A percentile compares a stretch with the other conserved stretches of the same genome.
These are phyloP conservation scores for Linnemannia exigua DNA, from an alignment of 192 early-diverging fungal species.

Conservation along the genomic window DNA sequence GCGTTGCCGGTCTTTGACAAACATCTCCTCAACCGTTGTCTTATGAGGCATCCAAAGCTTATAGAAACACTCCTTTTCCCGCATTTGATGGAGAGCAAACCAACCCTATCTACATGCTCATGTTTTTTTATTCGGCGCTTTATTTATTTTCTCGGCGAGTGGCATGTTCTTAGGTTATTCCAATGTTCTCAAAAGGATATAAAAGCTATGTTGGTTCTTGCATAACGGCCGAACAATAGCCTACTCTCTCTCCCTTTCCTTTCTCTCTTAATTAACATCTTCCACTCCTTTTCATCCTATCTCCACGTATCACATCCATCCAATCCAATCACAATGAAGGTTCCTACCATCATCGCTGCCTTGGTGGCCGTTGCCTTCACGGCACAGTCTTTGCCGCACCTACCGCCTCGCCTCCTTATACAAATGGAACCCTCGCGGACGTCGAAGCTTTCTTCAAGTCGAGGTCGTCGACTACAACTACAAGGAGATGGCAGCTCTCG, in stretches of 20 bases:
- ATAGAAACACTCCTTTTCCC: too few species aligned
- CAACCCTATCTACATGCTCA: too few species aligned
- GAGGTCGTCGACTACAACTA: neutral
- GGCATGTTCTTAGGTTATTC: too few species aligned
- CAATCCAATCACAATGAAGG: neutral
- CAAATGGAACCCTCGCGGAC: neutral
- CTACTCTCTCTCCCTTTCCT: neutral
- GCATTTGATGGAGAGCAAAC: too few species aligned
- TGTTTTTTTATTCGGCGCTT: too few species aligned
- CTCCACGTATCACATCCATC: neutral
- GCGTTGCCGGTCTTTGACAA: too few species aligned
- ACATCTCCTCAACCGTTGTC: too few species aligned
- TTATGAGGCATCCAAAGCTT: too few species aligned
- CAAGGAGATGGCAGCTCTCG: neutral
- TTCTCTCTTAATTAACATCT: neutral
- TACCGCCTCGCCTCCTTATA: neutral
- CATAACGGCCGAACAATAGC: neutral
- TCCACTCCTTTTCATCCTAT: neutral
- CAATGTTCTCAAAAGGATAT: too few species aligned
- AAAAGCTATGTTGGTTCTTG: too few species aligned
- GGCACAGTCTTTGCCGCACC: neutral
- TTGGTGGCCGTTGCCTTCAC: neutral
- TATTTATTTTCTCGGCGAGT: too few species aligned
- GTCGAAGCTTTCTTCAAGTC: neutral
- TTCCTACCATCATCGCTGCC: neutral